Evolutionary conservation across 2,329 filamentous ascomycete genomes (phyloP).

Genomic region (Neonectria neomacrospora): DNA sequence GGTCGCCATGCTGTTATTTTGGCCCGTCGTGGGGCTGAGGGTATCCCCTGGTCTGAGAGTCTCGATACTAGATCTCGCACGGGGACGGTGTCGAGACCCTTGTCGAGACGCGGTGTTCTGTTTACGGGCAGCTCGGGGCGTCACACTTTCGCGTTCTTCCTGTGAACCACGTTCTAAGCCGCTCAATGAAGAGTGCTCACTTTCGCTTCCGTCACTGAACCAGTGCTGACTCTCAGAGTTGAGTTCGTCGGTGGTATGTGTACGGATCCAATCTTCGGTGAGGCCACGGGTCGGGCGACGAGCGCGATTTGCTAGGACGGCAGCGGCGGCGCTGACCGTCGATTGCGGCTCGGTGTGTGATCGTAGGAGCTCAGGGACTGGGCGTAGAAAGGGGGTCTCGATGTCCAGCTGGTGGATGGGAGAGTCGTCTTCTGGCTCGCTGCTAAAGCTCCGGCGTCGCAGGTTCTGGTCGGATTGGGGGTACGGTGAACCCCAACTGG

Average conservation of each 20-base stretch:
- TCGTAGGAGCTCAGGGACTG: conserved; percentile 59
- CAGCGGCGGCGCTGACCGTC: conserved; percentile 65
- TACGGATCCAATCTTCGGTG: conserved; percentile 87
- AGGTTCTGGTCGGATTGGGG: conserved; percentile 69
- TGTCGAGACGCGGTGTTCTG: conserved; percentile 41
- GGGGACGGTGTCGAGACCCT: conserved; percentile 55
- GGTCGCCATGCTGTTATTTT: conserved; percentile 49
- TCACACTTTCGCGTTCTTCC: conserved; percentile 60
- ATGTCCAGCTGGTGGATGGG: conserved; percentile 71
- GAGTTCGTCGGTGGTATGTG: conserved; percentile 78
- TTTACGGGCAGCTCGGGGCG: conserved; percentile 55
- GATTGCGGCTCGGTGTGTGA: conserved; percentile 44
- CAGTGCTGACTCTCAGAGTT: conserved; percentile 78
- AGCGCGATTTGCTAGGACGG: conserved; percentile 72
- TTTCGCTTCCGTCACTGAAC: conserved; percentile 79
- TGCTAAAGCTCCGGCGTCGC: conserved; percentile 65
- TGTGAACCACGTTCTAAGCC: conserved; percentile 68
- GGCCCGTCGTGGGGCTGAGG: conserved; percentile 42
- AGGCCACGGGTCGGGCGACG: conserved; percentile 70
- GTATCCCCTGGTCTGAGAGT: conserved; percentile 58
- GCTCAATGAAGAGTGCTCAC: conserved; percentile 80
- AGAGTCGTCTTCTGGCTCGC: conserved; percentile 68
- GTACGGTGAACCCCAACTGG: conserved; percentile 94
- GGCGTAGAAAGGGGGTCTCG: conserved; percentile 70
- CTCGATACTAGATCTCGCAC: conserved; percentile 65